Evolutionary conservation across 176 grass and related monocot species (phyloP).

Genomic region (Cenchrus purpureus): DNA sequence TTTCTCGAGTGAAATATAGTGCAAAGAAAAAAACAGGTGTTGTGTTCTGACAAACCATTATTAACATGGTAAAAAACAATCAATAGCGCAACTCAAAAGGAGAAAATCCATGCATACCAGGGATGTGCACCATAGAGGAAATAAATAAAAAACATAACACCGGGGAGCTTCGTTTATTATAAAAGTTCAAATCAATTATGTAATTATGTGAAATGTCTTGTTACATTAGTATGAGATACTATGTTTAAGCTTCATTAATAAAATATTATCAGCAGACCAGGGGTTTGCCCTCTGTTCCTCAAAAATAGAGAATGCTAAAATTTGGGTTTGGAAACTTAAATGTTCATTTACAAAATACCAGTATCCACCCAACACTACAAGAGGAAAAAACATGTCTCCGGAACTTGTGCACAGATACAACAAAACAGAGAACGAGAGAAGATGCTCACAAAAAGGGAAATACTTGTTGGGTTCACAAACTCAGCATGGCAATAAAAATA

Average conservation of each 20-base stretch:
- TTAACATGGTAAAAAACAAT: conserved; percentile 5
- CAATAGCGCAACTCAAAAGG: background rate
- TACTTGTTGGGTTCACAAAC: background rate
- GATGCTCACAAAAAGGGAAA: background rate
- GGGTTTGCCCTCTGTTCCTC: background rate
- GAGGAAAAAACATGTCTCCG: conserved; percentile 10
- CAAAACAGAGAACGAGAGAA: background rate
- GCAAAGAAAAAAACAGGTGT: background rate
- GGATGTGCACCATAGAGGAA: conserved; percentile 14
- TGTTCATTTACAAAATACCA: background rate
- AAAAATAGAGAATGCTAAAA: background rate
- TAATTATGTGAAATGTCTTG: background rate
- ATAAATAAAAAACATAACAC: background rate
- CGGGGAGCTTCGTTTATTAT: background rate
- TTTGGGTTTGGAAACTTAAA: background rate
- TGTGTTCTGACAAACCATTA: background rate
- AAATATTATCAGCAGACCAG: background rate
- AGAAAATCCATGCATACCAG: conserved; percentile 5
- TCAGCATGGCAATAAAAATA: background rate
- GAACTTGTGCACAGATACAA: background rate
- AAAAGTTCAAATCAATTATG: conserved; percentile 1
- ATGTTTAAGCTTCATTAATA: background rate
- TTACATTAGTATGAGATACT: background rate
- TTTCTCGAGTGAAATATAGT: background rate
- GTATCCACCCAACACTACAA: background rate